Evolutionary conservation across 441 rosid genomes (phyloP).

Genomic region (Gossypium lobatum): DNA sequence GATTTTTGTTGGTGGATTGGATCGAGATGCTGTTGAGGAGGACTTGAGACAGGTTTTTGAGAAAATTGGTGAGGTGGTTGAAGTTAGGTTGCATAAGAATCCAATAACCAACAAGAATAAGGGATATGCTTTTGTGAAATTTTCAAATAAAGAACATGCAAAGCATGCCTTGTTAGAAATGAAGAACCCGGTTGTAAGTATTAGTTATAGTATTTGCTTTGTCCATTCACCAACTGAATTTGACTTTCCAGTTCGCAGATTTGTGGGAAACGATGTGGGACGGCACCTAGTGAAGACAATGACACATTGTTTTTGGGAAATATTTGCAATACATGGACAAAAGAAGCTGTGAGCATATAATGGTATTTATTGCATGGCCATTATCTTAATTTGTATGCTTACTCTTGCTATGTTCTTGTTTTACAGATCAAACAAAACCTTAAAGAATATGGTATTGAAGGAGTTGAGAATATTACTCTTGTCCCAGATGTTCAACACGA

Average conservation of each 20-base stretch:
- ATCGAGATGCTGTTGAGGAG: constrained; percentile 51
- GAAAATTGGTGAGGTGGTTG: constrained; percentile 54
- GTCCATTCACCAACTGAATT: not conserved
- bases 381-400: constrained; percentile 13
- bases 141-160: constrained; percentile 51
- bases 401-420: constrained; percentile 16
- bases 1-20: constrained; percentile 64
- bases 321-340: constrained; percentile 70
- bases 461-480: constrained; percentile 51
- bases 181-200: constrained; percentile 59
- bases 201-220: constrained; percentile 11
- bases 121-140: constrained; percentile 64
- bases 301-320: constrained; percentile 61
- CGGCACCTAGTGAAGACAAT: constrained; percentile 66
- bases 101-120: constrained; percentile 39
- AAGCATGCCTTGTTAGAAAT: constrained; percentile 52
- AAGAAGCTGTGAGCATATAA: constrained; percentile 53
- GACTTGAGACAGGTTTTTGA: constrained; percentile 52
- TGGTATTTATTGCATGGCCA: constrained; percentile 4
- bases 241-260: constrained; percentile 32
- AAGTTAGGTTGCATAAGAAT: constrained; percentile 46
- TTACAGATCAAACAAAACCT: constrained; percentile 56
- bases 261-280: constrained; percentile 61
- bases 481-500: constrained; percentile 59
- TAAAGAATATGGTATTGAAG: constrained; percentile 52